Conservation (phyloP, 1,284 basidiomycete genomes). For the Cerioporus squamosus region DNA sequence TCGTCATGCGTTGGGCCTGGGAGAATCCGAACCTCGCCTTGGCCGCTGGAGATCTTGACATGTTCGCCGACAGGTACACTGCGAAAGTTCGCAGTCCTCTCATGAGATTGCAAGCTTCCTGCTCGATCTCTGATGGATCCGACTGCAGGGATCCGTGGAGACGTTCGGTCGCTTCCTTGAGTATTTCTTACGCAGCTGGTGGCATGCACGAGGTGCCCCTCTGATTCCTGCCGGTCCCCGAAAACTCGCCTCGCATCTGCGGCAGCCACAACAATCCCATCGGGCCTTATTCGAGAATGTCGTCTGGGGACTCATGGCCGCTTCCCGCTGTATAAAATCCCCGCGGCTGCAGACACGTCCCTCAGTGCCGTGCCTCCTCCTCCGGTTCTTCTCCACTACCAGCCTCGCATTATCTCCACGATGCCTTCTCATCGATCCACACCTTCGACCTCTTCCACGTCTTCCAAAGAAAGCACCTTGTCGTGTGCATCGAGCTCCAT, state of each 20-base stretch:
- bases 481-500: slow-evolving; percentile 16
- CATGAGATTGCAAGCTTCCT: neutral
- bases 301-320: neutral
- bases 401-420: slow-evolving; percentile 17
- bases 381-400: neutral
- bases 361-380: neutral
- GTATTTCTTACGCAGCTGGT: slow-evolving; percentile 1
- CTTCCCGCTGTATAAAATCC: slow-evolving; percentile 15
- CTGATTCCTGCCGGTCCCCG: slow-evolving; percentile 9
- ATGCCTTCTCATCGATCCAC: slow-evolving; percentile 22
- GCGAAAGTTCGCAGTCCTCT: slow-evolving; percentile 1
- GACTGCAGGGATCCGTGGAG: neutral
- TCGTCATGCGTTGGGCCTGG: slow-evolving; percentile 1
- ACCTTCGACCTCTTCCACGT: slow-evolving; percentile 3
- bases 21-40: neutral
- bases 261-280: neutral
- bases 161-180: neutral
- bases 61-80: slow-evolving; percentile 2
- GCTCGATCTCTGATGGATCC: slow-evolving; percentile 8
- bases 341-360: slow-evolving; percentile 2
- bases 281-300: slow-evolving; percentile 6
- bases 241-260: slow-evolving; percentile 3
- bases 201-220: slow-evolving; percentile 1
- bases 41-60: slow-evolving; percentile 5
- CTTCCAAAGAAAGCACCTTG: slow-evolving; percentile 14